Evolutionary conservation across 2,329 filamentous ascomycete genomes (phyloP).

Genomic region (Stachybotrys elegans): DNA sequence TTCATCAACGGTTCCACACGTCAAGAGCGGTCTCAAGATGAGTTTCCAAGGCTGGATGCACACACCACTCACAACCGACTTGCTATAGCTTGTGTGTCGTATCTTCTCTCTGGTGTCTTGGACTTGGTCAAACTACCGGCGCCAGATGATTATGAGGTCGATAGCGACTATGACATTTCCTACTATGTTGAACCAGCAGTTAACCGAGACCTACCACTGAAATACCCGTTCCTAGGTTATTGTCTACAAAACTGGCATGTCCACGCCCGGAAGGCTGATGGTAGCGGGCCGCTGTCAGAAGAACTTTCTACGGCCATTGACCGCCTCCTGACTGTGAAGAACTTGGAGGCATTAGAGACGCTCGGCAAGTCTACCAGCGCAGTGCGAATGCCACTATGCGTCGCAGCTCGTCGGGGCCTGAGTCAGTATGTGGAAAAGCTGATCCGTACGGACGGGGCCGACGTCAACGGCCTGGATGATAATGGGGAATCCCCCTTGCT

Average conservation of each 20-base stretch:
- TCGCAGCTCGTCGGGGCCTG: no score
- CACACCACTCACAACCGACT: constrained; percentile 15
- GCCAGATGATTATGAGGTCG: not conserved
- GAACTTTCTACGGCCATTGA: no score
- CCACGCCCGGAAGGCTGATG: no score
- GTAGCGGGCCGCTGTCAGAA: no score
- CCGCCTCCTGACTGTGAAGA: no score
- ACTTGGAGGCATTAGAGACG: no score
- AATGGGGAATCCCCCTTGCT: no score
- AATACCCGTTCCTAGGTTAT: constrained; percentile 24
- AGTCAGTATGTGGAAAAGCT: no score
- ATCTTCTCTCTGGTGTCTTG: constrained; percentile 10
- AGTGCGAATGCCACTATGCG: no score
- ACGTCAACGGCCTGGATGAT: no score
- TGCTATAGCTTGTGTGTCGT: constrained; percentile 13
- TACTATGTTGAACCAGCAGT: not conserved
- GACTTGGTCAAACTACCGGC: constrained; percentile 9
- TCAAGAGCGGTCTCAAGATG: constrained; percentile 8
- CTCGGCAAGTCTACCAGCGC: no score
- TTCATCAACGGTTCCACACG: constrained; percentile 32
- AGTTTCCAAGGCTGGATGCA: constrained; percentile 12
- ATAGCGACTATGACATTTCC: constrained; percentile 7
- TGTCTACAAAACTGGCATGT: constrained; percentile 21
- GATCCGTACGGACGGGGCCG: no score
- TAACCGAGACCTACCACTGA: not conserved